Percentiles rank a stretch among this genome's conserved stretches.
Conservation (phyloP, 1,139 yeast species). For the Kurtzmaniella quercitrusa region DNA sequence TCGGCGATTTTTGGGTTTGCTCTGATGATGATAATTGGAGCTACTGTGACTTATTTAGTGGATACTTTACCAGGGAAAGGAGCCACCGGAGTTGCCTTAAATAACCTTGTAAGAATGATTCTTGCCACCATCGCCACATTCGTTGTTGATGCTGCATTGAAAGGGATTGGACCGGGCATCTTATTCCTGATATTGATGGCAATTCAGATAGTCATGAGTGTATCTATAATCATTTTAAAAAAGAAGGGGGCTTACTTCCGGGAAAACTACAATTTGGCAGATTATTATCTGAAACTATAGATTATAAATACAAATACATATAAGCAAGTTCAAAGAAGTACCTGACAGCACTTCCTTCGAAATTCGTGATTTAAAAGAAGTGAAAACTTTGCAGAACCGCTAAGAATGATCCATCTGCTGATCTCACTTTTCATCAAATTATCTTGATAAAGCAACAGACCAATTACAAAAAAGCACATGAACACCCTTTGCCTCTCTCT, state of each 20-base stretch:
- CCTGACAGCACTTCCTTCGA: no score
- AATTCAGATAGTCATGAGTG: slow-evolving; percentile 41
- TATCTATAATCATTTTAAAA: slow-evolving; percentile 48
- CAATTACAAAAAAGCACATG: no score
- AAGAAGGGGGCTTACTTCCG: slow-evolving; percentile 60
- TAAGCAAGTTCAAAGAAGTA: no score
- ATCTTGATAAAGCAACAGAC: no score
- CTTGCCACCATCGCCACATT: slow-evolving; percentile 78
- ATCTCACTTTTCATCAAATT: no score
- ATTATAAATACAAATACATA: no score
- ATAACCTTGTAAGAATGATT: slow-evolving; percentile 68
- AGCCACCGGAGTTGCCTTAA: slow-evolving; percentile 83
- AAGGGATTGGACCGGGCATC: slow-evolving; percentile 67
- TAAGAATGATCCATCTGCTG: no score
- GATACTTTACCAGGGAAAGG: slow-evolving; percentile 87
- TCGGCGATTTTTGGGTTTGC: slow-evolving; percentile 80
- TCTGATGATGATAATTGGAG: slow-evolving; percentile 79
- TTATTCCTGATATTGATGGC: slow-evolving; percentile 65
- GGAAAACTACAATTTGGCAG: slow-evolving; percentile 58
- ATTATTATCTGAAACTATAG: slow-evolving; percentile 40
- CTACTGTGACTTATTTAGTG: slow-evolving; percentile 75
- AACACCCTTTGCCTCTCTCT: no score
- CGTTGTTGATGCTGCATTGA: slow-evolving; percentile 62
- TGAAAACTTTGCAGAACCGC: no score
- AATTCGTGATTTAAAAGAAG: no score